Conservation (phyloP, 2,329 filamentous ascomycete species). For the Mariannaea elegans region DNA sequence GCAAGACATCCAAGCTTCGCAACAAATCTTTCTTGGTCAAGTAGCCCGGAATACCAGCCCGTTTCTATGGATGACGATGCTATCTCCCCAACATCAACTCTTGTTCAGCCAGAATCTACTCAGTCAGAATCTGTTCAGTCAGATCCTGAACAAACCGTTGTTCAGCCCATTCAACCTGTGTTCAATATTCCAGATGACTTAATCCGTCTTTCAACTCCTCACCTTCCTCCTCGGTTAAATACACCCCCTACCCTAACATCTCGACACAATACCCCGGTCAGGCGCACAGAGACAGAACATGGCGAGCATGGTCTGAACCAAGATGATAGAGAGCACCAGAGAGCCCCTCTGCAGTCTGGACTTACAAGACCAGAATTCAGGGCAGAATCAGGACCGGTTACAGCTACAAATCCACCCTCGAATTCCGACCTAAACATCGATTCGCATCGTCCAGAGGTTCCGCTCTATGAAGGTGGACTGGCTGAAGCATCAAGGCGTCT, state of each 20-base stretch:
- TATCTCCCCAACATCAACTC: conserved; percentile 17
- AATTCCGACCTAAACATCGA: neutral
- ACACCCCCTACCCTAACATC: conserved; percentile 34
- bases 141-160: conserved; percentile 7
- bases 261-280: conserved; percentile 20
- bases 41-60: conserved; percentile 25
- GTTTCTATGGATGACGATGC: conserved; percentile 16
- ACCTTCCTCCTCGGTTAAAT: conserved; percentile 36
- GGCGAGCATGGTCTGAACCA: neutral
- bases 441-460: conserved; percentile 14
- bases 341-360: neutral
- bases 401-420: neutral
- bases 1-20: conserved; percentile 33
- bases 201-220: conserved; percentile 38
- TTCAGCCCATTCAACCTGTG: conserved; percentile 16
- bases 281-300: conserved; percentile 1
- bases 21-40: conserved; percentile 30
- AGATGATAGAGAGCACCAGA: neutral
- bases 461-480: conserved; percentile 35
- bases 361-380: neutral
- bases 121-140: conserved; percentile 26
- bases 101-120: conserved; percentile 27
- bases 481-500: conserved; percentile 35
- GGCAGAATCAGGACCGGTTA: conserved; percentile 14
- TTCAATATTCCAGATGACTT: conserved; percentile 27